Conservation (phyloP, 331 rosid species). For the Erythrophleum ivorense region DNA sequence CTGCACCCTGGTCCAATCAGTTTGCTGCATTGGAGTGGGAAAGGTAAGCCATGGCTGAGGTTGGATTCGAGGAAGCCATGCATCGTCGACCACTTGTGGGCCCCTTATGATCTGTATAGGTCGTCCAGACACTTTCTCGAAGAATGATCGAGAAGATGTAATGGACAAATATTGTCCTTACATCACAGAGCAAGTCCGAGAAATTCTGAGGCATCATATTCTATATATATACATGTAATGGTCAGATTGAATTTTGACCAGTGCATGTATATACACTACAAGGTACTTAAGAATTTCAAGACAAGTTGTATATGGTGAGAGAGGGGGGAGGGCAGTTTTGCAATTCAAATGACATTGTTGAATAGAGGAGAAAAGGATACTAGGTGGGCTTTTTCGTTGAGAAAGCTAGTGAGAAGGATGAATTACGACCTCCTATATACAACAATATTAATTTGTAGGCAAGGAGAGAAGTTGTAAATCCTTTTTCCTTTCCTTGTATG, state of each 20-base stretch:
- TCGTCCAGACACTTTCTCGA: conserved; percentile 29
- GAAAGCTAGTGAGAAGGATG: background rate
- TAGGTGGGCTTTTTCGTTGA: background rate
- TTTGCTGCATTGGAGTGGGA: conserved; percentile 67
- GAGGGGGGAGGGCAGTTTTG: background rate
- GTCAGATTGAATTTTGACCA: background rate
- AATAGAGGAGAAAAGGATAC: background rate
- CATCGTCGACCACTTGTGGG: conserved; percentile 53
- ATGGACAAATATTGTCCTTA: background rate
- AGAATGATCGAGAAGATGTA: conserved; percentile 8
- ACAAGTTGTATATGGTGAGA: background rate
- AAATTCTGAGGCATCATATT: background rate
- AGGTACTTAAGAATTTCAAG: background rate
- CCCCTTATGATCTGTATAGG: conserved; percentile 53
- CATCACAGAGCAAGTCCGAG: background rate
- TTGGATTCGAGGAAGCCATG: conserved; percentile 60
- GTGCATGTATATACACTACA: no score
- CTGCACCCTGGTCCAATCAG: conserved; percentile 62
- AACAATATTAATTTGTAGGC: conserved; percentile 28
- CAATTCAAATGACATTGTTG: conserved; percentile 1
- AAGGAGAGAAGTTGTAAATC: conserved; percentile 31
- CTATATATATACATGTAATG: background rate
- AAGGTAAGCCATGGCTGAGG: conserved; percentile 66
- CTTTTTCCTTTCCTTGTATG: conserved; percentile 33
- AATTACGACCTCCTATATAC: conserved; percentile 10